phyloP scores from a whole-genome alignment of 768 basidiomycete species.

The Termitomyces sp. region DNA sequence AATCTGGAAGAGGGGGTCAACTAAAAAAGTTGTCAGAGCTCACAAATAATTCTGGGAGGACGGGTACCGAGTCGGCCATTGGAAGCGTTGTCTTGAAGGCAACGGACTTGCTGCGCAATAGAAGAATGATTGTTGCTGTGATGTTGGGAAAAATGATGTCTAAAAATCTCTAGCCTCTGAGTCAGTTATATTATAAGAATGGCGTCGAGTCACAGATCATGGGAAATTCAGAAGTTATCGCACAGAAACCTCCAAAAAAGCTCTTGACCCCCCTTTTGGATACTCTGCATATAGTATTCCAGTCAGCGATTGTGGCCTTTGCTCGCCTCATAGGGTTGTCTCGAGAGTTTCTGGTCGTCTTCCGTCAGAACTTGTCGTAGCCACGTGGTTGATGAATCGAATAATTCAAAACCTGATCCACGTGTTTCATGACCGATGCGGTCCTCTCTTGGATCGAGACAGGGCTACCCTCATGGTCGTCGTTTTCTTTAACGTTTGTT shows the following conservation, averaged over 20 bases:
- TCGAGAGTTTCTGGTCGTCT: neutral
- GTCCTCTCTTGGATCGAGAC: constrained; percentile 6
- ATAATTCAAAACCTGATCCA: neutral
- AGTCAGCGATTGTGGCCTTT: neutral
- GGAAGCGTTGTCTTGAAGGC: neutral
- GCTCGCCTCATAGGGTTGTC: neutral
- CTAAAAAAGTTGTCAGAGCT: no score
- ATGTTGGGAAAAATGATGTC: no score
- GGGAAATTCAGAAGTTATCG: neutral
- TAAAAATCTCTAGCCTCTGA: neutral
- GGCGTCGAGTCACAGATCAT: neutral
- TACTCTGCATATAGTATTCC: neutral
- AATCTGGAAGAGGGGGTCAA: no score
- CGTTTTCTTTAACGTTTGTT: neutral
- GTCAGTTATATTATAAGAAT: neutral
- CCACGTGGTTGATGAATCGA: neutral
- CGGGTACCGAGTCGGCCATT: no score
- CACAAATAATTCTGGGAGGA: neutral
- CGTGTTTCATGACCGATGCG: constrained; percentile 12
- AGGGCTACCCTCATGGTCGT: neutral
- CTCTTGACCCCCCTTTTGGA: neutral
- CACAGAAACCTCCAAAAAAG: neutral
- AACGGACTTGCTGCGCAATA: neutral
- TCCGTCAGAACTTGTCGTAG: neutral
- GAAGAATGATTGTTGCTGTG: neutral